Conservation (phyloP, 2,329 filamentous ascomycete species). For the Aureobasidium leucospermi region DNA sequence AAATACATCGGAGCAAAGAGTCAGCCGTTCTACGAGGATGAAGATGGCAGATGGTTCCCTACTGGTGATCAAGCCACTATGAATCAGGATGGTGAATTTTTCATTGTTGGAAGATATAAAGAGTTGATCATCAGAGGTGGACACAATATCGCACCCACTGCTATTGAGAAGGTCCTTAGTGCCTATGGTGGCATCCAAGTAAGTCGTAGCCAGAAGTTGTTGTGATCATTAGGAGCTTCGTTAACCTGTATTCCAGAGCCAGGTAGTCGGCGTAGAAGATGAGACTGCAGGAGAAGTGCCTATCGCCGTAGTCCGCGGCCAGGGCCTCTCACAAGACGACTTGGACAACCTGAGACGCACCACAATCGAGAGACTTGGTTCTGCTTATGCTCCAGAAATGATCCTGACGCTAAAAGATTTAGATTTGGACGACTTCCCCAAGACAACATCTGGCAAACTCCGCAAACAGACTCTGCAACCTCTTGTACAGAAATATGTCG, state of each 20-base stretch:
- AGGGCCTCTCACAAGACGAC: conserved; percentile 28
- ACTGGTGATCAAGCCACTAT: conserved; percentile 55
- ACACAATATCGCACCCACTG: conserved; percentile 53
- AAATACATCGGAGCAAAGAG: conserved; percentile 25
- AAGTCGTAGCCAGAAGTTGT: background rate
- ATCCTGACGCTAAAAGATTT: conserved; percentile 39
- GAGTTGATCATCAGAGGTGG: conserved; percentile 47
- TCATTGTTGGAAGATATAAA: conserved; percentile 28
- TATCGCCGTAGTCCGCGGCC: conserved; percentile 37
- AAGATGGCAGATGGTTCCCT: conserved; percentile 49
- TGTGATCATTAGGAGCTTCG: background rate
- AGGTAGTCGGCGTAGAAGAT: conserved; percentile 38
- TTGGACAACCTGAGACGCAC: background rate
- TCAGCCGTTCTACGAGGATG: conserved; percentile 15
- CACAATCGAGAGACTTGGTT: conserved; percentile 23
- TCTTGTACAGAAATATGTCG: conserved; percentile 23
- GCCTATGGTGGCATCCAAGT: conserved; percentile 24
- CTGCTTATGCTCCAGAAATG: conserved; percentile 34
- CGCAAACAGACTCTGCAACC: conserved; percentile 34
- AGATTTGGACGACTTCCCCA: conserved; percentile 32
- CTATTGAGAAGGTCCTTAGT: conserved; percentile 30
- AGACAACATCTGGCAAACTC: conserved; percentile 40
- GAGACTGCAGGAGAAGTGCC: conserved; percentile 42
- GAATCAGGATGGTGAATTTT: conserved; percentile 37
- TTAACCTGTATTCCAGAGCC: background rate